phyloP scores from a whole-genome alignment of 768 basidiomycete genomes.

The Amanita muscaria region DNA sequence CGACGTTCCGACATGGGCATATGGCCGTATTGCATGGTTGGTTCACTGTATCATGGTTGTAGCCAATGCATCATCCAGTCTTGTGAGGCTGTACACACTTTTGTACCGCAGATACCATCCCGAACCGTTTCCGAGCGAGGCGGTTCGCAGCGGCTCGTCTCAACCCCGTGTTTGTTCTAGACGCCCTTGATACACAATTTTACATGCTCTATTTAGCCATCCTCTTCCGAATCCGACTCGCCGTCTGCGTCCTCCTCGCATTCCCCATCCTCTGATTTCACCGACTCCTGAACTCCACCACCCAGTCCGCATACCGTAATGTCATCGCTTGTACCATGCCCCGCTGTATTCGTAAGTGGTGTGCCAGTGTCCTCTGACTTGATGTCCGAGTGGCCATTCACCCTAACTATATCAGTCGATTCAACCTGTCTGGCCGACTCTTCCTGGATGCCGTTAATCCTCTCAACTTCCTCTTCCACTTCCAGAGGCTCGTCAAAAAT shows the following conservation, averaged over 20 bases:
- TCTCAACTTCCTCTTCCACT: conserved; percentile 6
- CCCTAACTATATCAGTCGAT: background rate
- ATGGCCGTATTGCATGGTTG: conserved; percentile 54
- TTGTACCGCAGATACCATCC: conserved; percentile 30
- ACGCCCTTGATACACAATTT: conserved; percentile 17
- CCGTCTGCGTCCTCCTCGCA: conserved; percentile 31
- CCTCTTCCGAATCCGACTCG: conserved; percentile 12
- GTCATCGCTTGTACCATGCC: conserved; percentile 49
- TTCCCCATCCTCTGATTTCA: conserved; percentile 34
- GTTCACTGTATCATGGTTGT: conserved; percentile 35
- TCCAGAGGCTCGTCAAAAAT: conserved; percentile 6
- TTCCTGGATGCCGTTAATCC: background rate
- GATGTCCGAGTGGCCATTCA: conserved; percentile 21
- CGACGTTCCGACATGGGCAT: conserved; percentile 42
- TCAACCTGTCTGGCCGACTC: background rate
- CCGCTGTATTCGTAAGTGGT: conserved; percentile 38
- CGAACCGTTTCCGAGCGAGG: conserved; percentile 22
- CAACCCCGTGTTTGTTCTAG: conserved; percentile 18
- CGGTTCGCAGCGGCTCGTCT: conserved; percentile 25
- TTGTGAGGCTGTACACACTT: conserved; percentile 28
- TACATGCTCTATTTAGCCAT: background rate
- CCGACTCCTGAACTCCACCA: conserved; percentile 13
- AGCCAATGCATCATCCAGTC: conserved; percentile 9
- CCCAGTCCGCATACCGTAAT: conserved; percentile 33
- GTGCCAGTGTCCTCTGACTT: conserved; percentile 50